Percentiles rank a stretch among this genome's conserved stretches.
Evolutionary conservation across 1,284 basidiomycete species (phyloP).

Genomic region (Farysia itapuensis): DNA sequence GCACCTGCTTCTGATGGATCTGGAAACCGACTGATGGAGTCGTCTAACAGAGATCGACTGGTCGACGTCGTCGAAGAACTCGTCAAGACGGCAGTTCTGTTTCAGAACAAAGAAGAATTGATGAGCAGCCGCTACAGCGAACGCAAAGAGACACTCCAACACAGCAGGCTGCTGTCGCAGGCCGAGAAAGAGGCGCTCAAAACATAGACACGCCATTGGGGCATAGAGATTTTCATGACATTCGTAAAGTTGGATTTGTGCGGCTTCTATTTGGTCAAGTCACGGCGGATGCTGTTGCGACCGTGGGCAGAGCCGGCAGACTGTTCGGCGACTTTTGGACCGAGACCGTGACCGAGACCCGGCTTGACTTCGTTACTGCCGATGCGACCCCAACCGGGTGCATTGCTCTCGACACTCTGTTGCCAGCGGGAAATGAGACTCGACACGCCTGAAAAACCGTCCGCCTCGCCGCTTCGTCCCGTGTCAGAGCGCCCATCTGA

Average conservation of each 20-base stretch:
- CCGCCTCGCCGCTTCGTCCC: slow-evolving; percentile 1
- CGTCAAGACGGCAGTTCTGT: slow-evolving; percentile 51
- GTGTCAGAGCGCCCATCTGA: not conserved
- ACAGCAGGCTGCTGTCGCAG: not conserved
- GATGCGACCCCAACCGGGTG: slow-evolving; percentile 37
- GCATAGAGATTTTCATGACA: too few relatives aligned
- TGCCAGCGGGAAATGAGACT: slow-evolving; percentile 34
- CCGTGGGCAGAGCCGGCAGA: slow-evolving; percentile 4
- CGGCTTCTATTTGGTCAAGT: too few relatives aligned
- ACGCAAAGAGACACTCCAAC: not conserved
- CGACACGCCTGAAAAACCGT: slow-evolving; percentile 32
- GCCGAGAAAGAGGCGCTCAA: not conserved
- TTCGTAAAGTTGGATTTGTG: too few relatives aligned
- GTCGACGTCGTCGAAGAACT: slow-evolving; percentile 62
- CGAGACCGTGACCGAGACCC: slow-evolving; percentile 1
- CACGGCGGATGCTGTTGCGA: too few relatives aligned
- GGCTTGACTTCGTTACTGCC: slow-evolving; percentile 1
- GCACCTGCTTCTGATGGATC: not conserved
- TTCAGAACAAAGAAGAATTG: slow-evolving; percentile 47
- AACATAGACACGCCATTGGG: too few relatives aligned
- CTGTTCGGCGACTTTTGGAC: slow-evolving; percentile 6
- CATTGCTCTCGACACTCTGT: slow-evolving; percentile 30
- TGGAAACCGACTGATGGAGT: slow-evolving; percentile 55
- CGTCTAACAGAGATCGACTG: slow-evolving; percentile 60
- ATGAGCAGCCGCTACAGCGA: slow-evolving; percentile 9